Conservation (phyloP, 176 grass and related monocot genomes). For the Eleusine indica region DNA sequence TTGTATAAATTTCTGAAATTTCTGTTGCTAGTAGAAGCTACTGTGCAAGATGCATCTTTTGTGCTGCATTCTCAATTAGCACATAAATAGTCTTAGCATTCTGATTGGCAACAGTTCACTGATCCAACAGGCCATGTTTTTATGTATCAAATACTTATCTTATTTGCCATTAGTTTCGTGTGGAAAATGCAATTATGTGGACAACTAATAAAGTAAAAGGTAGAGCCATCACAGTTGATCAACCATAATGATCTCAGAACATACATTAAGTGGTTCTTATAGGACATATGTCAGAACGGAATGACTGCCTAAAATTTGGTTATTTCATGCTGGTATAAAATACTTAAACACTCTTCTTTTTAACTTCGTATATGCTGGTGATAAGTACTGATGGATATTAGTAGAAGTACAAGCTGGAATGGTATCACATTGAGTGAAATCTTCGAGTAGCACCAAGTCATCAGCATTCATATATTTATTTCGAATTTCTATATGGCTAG, state of each 20-base stretch:
- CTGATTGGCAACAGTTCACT: background rate
- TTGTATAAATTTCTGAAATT: background rate
- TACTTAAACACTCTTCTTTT: background rate
- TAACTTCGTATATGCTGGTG: background rate
- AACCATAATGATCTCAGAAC: background rate
- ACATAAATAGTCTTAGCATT: background rate
- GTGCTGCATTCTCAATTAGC: slow-evolving; percentile 27
- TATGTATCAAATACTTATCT: background rate
- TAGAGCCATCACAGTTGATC: background rate
- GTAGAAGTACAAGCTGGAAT: background rate
- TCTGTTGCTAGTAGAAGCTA: slow-evolving; percentile 16
- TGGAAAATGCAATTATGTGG: background rate
- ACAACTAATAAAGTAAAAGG: background rate
- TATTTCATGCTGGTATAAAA: slow-evolving; percentile 1
- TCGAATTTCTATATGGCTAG: background rate
- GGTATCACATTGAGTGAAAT: background rate
- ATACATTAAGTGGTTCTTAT: background rate
- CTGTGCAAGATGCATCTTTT: slow-evolving; percentile 24
- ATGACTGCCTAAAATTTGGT: background rate
- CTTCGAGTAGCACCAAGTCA: background rate
- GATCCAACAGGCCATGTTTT: background rate
- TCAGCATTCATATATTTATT: background rate
- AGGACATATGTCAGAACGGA: background rate
- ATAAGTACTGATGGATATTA: background rate
- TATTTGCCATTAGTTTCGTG: background rate